Evolutionary conservation across 371 early-diverging fungal species (phyloP), one percentile per base, ranked within the genome.

Genomic region (Mortierella sp.): DNA sequence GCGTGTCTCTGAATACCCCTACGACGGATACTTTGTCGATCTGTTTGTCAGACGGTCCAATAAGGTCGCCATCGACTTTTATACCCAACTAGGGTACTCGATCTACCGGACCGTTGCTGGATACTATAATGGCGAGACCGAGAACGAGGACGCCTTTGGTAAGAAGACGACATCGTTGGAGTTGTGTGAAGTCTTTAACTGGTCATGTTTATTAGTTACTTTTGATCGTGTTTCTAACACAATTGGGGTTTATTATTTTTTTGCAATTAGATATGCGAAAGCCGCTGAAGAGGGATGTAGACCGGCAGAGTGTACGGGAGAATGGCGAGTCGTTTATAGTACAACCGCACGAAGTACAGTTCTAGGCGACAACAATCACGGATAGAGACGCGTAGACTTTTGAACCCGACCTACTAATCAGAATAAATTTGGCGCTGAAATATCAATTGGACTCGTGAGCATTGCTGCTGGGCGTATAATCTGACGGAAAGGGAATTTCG

Each of bases 11-110:
- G 97, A 97, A 66, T 93, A 96, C 68, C 91, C 93, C 31, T 94
- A 99, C 80, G 89, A 96, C 84, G 95, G 97, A 26, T 97, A 96
- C 86, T 99, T 99, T 91, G 97, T 97, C 11, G 99, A 99, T 89
- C 88, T 99, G 50, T 99, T 99, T 88, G 99, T 99, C 4, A 90
- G 99, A 31, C 89, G 88, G n/a, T 96, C 97, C 22, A 99, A 99
- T 86, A 85, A 89, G 29, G 94, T 95, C n/a, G 99, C 99, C 0
- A 94, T 99, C 31, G 87, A 88, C 43, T 99, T 99, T 97, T 99
- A 99, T 84, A 93, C 95, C 68, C 93, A 91, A 78, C 90, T 98
- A 70, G 99, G 99, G 13, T 99, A 99, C 86, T 90, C 92, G 0
- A 93, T 97, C 31, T 99, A 98, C 87, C 86, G 99, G 55, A 89